phyloP scores from a whole-genome alignment of 2,329 filamentous ascomycete species.

The Talaromyces amestolkiae region DNA sequence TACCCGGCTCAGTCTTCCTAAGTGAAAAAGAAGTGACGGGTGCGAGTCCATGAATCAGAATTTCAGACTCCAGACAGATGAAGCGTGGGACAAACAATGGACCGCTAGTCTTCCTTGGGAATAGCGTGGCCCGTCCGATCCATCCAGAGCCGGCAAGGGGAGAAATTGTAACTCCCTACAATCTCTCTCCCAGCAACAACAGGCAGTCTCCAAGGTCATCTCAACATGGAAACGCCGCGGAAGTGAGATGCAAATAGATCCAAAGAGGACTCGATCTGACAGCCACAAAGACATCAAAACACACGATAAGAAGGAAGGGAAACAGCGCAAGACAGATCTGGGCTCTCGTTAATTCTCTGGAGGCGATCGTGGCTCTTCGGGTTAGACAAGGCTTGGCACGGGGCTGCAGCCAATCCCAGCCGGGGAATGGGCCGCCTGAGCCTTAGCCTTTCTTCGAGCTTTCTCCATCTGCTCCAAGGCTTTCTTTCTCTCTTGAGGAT shows the following conservation, averaged over 20 bases:
- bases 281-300: neutral
- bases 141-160: constrained; percentile 1
- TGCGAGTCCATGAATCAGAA: too few relatives aligned
- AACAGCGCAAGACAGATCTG: neutral
- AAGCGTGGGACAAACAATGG: neutral
- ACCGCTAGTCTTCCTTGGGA: neutral
- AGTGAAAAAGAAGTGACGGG: neutral
- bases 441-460: constrained; percentile 15
- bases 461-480: neutral
- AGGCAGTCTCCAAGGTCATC: neutral
- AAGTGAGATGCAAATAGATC: neutral
- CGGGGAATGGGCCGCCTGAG: constrained; percentile 17
- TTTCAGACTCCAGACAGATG: neutral
- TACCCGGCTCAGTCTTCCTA: neutral
- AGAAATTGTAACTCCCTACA: constrained; percentile 5
- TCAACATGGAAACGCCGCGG: neutral
- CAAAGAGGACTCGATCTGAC: neutral
- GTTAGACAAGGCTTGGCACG: constrained; percentile 18
- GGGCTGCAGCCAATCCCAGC: constrained; percentile 17
- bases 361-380: constrained; percentile 18
- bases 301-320: neutral
- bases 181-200: neutral
- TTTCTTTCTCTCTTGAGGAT: constrained; percentile 10
- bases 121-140: neutral
- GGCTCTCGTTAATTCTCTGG: neutral